phyloP scores from a whole-genome alignment of 2,329 filamentous ascomycete genomes.

The Ilyonectria robusta region DNA sequence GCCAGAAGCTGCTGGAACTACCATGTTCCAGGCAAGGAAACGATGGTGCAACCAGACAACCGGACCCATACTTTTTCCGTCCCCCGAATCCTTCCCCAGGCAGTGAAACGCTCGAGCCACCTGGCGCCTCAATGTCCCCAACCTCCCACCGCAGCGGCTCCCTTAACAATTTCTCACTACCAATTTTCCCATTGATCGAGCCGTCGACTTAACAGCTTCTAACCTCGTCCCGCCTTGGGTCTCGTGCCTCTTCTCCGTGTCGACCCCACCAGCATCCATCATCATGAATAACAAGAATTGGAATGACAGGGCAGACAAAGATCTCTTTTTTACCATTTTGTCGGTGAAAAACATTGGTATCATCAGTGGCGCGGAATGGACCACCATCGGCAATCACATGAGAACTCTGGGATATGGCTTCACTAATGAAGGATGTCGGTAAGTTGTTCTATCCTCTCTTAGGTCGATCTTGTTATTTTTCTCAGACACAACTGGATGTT shows the following conservation, averaged over 20 bases:
- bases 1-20: slow-evolving; percentile 20
- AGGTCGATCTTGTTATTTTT: slow-evolving; percentile 15
- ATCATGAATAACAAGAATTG: slow-evolving; percentile 71
- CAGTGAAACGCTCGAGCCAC: slow-evolving; percentile 48
- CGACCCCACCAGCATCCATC: slow-evolving; percentile 30
- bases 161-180: slow-evolving; percentile 57
- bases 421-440: slow-evolving; percentile 76
- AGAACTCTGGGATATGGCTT: slow-evolving; percentile 72
- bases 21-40: slow-evolving; percentile 17
- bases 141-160: slow-evolving; percentile 37
- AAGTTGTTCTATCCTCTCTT: slow-evolving; percentile 51
- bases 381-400: slow-evolving; percentile 73
- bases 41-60: slow-evolving; percentile 13
- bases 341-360: slow-evolving; percentile 75
- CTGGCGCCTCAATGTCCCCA: slow-evolving; percentile 37
- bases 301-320: slow-evolving; percentile 73
- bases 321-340: slow-evolving; percentile 74
- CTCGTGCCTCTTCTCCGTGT: slow-evolving; percentile 36
- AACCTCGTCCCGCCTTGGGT: slow-evolving; percentile 38
- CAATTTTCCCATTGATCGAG: slow-evolving; percentile 58
- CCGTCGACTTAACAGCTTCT: slow-evolving; percentile 54
- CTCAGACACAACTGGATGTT: slow-evolving; percentile 4
- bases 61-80: slow-evolving; percentile 28
- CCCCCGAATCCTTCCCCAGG: slow-evolving; percentile 26
- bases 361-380: slow-evolving; percentile 75